Conservation (phyloP, 176 grass and related monocot genomes). For the Ananas comosus region DNA sequence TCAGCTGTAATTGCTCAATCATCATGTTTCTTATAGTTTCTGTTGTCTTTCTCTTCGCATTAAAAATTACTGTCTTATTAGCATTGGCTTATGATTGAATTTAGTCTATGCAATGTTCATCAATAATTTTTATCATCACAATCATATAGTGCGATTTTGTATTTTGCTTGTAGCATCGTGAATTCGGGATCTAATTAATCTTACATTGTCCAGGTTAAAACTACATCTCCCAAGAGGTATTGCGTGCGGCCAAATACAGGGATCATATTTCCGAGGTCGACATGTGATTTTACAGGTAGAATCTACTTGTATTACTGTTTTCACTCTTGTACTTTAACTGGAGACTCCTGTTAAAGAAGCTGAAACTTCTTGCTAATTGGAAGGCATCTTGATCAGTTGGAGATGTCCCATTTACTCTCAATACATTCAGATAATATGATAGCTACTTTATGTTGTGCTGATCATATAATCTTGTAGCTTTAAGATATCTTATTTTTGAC, state of each 20-base stretch:
- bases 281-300: conserved; percentile 79
- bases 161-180: not conserved
- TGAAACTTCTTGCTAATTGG: too few species aligned
- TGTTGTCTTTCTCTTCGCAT: not conserved
- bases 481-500: too few species aligned
- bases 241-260: conserved; percentile 91
- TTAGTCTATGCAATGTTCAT: too few species aligned
- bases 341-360: too few species aligned
- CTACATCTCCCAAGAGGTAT: conserved; percentile 93
- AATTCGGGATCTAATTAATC: not conserved
- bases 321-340: not conserved
- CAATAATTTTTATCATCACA: too few species aligned
- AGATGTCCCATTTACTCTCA: too few species aligned
- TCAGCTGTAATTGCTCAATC: not conserved
- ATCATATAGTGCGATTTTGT: not conserved
- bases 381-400: too few species aligned
- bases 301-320: conserved; percentile 1
- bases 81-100: not conserved
- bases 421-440: too few species aligned
- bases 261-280: conserved; percentile 67
- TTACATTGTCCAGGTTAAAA: conserved; percentile 67
- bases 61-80: not conserved
- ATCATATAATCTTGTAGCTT: too few species aligned
- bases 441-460: too few species aligned
- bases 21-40: not conserved